A percentile compares a stretch with the other conserved stretches of the same genome.
These are phyloP conservation scores for Annulohypoxylon bovei DNA, from an alignment of 495 filamentous ascomycete species.

Conservation along the genomic window DNA sequence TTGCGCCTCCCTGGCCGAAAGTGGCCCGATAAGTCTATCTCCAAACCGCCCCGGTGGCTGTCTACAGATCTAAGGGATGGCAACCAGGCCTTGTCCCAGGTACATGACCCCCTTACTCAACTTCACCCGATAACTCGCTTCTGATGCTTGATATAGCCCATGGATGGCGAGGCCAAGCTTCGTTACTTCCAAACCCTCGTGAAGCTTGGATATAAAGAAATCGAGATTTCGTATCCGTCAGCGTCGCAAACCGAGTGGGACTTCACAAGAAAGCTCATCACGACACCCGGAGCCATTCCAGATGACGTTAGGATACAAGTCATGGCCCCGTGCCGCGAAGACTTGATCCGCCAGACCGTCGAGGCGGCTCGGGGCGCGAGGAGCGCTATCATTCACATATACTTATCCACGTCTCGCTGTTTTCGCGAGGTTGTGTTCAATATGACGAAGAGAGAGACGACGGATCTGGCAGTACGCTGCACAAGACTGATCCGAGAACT, in stretches of 20 bases:
- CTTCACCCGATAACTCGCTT: neutral
- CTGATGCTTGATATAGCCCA: neutral
- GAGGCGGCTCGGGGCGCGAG: constrained; percentile 80
- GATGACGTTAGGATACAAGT: constrained; percentile 89
- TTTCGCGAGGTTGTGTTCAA: constrained; percentile 75
- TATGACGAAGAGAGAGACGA: neutral
- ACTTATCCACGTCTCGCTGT: constrained; percentile 82
- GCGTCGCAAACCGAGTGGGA: neutral
- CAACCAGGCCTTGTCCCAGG: neutral
- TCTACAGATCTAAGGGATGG: neutral
- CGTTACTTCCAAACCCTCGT: neutral
- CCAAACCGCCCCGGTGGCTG: neutral
- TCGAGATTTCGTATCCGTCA: neutral
- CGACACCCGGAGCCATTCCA: constrained; percentile 76
- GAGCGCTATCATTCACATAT: constrained; percentile 85
- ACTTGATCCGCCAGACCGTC: constrained; percentile 80
- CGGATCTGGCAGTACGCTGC: neutral
- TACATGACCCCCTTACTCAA: neutral
- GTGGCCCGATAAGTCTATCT: neutral
- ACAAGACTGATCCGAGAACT: neutral
- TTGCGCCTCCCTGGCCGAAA: neutral
- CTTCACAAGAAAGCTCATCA: neutral
- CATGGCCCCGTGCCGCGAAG: constrained; percentile 80
- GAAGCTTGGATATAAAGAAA: neutral
- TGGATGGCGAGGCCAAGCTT: neutral